Evolutionary conservation across 2,329 filamentous ascomycete species (phyloP), one percentile per base, ranked within the genome.

Genomic region (Didymella sp.): DNA sequence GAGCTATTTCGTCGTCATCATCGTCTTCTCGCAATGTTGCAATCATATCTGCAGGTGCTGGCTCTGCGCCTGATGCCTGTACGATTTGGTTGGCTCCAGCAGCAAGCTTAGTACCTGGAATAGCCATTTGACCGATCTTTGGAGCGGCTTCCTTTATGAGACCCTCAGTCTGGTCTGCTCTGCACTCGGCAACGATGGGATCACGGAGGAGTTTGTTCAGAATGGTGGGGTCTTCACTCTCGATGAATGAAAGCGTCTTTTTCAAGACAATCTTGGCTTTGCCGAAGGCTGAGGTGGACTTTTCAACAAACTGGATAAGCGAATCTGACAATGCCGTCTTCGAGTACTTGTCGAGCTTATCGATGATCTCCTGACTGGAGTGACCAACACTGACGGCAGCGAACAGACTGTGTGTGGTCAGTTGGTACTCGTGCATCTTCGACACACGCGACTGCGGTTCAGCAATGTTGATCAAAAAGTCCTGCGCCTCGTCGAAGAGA

Each of bases 231-330:
- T 98, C 94, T 19, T 90, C 89, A 69, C 91, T 97, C 77, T 99
- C 95, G 59, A 98, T 88, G 67, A 90, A 97, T 76, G 96, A 97
- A 64, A 91, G 90, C 61, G 94, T 98, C 69, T 97, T 90, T 76
- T 96, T 96, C 61, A 98, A 78, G 41, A 98, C 95, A 50, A 98
- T 85, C 76, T 96, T 95, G 52, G 97, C 92, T 77, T 97, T 98
- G 63, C 95, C 95, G 73, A 95, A 98, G 49, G 91, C 95, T 62
- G 91, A 88, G 6, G 92, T 96, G 61, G 92, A 95, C 59, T 87
- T 87, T 63, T 94, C 82, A 63, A 89, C 94, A 74, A 94, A 97
- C 8, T 86, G 81, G 59, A 88, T 85, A 59, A 98, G 90, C 44
- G 87, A 85, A n/a, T 90, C 84, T 0, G 94, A 92, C 12, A 98